Base-by-base conservation (phyloP, 2,329 filamentous ascomycete genomes). In the Pyrenochaeta sp. region DNA sequence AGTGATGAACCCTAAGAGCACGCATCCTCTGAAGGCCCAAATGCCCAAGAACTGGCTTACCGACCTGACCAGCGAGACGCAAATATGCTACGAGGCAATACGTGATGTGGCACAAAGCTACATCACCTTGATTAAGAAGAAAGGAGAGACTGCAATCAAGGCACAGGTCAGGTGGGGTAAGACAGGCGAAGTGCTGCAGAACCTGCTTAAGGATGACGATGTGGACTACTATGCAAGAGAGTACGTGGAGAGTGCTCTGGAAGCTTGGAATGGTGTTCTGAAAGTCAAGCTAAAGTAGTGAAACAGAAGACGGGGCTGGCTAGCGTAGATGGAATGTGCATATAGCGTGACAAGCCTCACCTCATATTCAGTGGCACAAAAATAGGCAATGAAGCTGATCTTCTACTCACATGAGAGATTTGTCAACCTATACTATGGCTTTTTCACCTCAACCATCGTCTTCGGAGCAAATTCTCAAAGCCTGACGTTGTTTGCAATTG, bases 211-310 rank as follows among this genome's bases (percentile, higher is more conserved):
- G 7, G 64, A 67, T n/a, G 61, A 57, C 0, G 63, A 72, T 43
- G 50, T 69, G 9, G 55, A 63, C 10, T 45, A 27, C 9, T 74
- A 69, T 56, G 67, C 68, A 10, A 52, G 44, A 10, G 67, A 72
- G 40, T 74, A 73, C 43, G 64, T 67, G 7, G 71, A 73, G 17
- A 69, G 67, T n/a, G 68, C 64, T 5, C 39, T 69, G 2, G 70
- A 74, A 20, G 66, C 69, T 3, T 63, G 73, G 59, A 60, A 63
- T 15, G 71, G 69, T 1, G 61, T 75, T 14, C 37, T 67, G 40
- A 67, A 66, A 55, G 72, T 75, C 15, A 74, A 70, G 58, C 57
- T 73, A n/a, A 67, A 61, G 58, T 73, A 72, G 60, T 12, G n/a
- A 12, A 14, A 21, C 7, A 17, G 10, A 14, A n/a, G 36, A 23